phyloP scores from a whole-genome alignment of 257 asterid species.

The Echium plantagineum region DNA sequence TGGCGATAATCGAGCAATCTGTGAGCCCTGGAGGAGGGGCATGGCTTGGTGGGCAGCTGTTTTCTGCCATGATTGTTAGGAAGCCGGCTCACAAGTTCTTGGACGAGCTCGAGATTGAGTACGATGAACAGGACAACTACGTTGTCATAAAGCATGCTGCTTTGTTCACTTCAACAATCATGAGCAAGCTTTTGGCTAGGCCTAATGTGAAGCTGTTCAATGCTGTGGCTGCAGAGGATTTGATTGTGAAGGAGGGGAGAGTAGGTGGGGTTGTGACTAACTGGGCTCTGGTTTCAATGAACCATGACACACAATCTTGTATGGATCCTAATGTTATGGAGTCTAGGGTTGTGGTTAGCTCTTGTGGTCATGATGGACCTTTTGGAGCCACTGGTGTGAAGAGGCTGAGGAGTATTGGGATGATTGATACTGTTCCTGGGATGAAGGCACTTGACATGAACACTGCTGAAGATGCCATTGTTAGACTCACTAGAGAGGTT shows the following conservation, averaged over 20 bases:
- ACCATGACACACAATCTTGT: constrained; percentile 89
- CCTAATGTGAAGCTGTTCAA: constrained; percentile 88
- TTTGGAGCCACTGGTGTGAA: constrained; percentile 94
- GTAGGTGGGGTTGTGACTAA: constrained; percentile 87
- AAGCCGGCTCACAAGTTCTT: constrained; percentile 78
- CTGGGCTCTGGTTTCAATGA: constrained; percentile 86
- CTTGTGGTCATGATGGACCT: constrained; percentile 95
- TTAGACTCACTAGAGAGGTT: constrained; percentile 67
- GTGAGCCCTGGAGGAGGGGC: constrained; percentile 95
- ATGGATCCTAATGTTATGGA: constrained; percentile 97
- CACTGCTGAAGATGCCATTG: constrained; percentile 87
- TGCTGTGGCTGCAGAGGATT: constrained; percentile 90
- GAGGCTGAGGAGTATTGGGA: constrained; percentile 76
- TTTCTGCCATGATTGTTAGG: constrained; percentile 91
- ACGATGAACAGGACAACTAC: constrained; percentile 78
- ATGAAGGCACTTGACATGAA: constrained; percentile 97
- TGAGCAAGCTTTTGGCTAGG: constrained; percentile 76
- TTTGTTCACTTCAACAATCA: constrained; percentile 79
- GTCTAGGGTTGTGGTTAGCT: constrained; percentile 76
- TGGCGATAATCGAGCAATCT: constrained; percentile 78
- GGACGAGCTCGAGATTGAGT: constrained; percentile 62
- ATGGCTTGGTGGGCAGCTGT: constrained; percentile 92
- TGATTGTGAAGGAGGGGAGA: constrained; percentile 63
- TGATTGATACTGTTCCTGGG: constrained; percentile 81
- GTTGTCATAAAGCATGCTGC: constrained; percentile 92